Evolutionary conservation across 371 early-diverging fungal genomes (phyloP), one percentile per base, ranked within the genome.

Genomic region (Mortierella sp.): DNA sequence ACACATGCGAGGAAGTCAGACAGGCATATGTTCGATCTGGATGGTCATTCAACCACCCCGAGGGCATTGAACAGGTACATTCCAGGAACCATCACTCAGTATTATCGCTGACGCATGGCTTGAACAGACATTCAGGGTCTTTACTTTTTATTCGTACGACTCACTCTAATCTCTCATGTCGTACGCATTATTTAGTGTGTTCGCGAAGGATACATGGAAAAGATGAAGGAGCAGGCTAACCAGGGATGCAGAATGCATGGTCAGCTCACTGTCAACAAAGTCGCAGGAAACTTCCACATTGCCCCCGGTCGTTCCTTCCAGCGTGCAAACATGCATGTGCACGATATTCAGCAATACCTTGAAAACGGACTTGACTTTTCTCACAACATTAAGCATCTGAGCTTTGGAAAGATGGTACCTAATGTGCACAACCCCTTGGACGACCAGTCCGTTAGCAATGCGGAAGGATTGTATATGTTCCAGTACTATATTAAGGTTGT

Each of bases 401-500:
- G 90, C 47, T 98, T 97, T 85, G 98, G 98, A 9, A 85, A 89
- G 6, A 75, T 60, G 59, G 83, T 86, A 10, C 82, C 89, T 13
- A 89, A 87, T 10, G 90, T 95, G 28, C 85, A 85, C 10, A 94
- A 96, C 83, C 93, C 98, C 2, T 83, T 98, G 71, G 95, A 94
- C 72, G 90, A 89, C 22, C 88, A 88, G 32, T 34, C 40, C 7
- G 92, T 93, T 75, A 61, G 32, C 5, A 84, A 85, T 6, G 68
- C 83, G 15, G 71, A 85, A 64, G 85, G 90, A 85, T 83, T 78
- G 66, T 64, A 66, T 60, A 70, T 91, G 77, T 96, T 88, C 86
- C 96, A 97, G 80, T 98, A 98, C 86, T 96, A 94, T 82, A 70
- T 94, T 59, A 97, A 97, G 83, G 96, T 99, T 23, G 98, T 99